Evolutionary conservation across 345 rosid species (phyloP), one percentile per base, ranked within the genome.

Genomic region (Raphanus sativus): DNA sequence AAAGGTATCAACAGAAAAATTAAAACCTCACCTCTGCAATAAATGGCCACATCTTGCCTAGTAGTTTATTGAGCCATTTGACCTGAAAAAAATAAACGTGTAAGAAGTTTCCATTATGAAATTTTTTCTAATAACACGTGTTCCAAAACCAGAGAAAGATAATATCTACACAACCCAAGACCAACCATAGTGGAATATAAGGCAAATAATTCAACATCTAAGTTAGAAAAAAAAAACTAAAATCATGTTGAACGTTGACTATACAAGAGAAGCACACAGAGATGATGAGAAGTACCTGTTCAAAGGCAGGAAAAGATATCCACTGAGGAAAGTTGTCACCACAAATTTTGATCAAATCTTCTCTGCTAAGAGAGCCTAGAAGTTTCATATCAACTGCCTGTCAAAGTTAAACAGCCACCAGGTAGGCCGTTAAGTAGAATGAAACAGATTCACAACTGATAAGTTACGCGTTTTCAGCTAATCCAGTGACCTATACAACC

Each of bases 271-370:
- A 77, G 2, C 24, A 52, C 25, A 16, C 10, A 42, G 61, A 38
- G 32, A 5, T 4, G 67, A 64, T 9, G 68, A 70, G 25, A 56
- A 70, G 58, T 69, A 95, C 99, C 97, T 96, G 99, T 83, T 96
- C 99, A 85, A 80, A 96, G n/a, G 81, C 98, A 17, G 99, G 98
- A 77, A 96, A 96, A 1, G 99, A 96, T 80, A 96, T 93, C 99
- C 99, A 93, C 40, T 87, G 92, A 28, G 99, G 99, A 80, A 86
- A 91, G 74, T 93, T 93, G 71, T 93, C 98, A 34, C 99, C 98
- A 26, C 98, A 96, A 12, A 96, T 85, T 87, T 93, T 96, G 91
- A 82, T 93, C 83, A 95, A 84, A 83, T 95, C 99, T 29, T 95
- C 99, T 85, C 98, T 85, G 71, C 80, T 89, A 52, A 91, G 96